phyloP scores from a whole-genome alignment of 495 filamentous ascomycete species.

The Aspergillus ellipticus region DNA sequence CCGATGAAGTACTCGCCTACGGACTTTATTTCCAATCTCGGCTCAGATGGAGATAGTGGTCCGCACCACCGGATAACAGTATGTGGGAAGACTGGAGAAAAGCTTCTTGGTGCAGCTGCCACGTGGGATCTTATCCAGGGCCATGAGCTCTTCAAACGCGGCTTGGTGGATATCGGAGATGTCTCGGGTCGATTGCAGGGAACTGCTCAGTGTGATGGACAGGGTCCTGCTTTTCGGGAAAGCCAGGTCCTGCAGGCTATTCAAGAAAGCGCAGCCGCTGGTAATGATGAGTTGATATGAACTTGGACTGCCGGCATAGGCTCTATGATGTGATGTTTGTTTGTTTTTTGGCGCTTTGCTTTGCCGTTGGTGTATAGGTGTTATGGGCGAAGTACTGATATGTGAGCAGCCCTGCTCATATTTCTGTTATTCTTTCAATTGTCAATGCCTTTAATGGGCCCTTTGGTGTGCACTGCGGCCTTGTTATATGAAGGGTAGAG shows the following conservation, averaged over 20 bases:
- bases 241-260: slow-evolving; percentile 69
- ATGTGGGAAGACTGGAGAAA: slow-evolving; percentile 63
- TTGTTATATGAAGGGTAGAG: too few species aligned
- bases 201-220: slow-evolving; percentile 81
- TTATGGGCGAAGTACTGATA: not conserved
- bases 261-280: slow-evolving; percentile 67
- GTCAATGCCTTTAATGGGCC: too few species aligned
- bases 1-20: slow-evolving; percentile 71
- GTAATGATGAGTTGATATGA: slow-evolving; percentile 72
- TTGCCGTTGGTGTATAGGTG: not conserved
- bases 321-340: slow-evolving; percentile 5
- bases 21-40: slow-evolving; percentile 54
- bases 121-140: slow-evolving; percentile 90
- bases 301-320: not conserved
- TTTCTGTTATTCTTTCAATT: too few species aligned
- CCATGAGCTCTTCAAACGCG: slow-evolving; percentile 74
- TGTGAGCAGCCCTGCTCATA: not conserved
- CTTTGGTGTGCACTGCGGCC: too few species aligned
- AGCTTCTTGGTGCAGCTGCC: slow-evolving; percentile 71
- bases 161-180: slow-evolving; percentile 77
- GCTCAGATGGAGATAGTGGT: slow-evolving; percentile 34
- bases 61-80: slow-evolving; percentile 67
- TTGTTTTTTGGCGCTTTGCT: slow-evolving; percentile 7
- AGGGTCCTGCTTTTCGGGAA: slow-evolving; percentile 87
- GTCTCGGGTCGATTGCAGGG: slow-evolving; percentile 73